Conservation (phyloP, 1,284 basidiomycete species). For the Rhodotorula mucilaginosa region DNA sequence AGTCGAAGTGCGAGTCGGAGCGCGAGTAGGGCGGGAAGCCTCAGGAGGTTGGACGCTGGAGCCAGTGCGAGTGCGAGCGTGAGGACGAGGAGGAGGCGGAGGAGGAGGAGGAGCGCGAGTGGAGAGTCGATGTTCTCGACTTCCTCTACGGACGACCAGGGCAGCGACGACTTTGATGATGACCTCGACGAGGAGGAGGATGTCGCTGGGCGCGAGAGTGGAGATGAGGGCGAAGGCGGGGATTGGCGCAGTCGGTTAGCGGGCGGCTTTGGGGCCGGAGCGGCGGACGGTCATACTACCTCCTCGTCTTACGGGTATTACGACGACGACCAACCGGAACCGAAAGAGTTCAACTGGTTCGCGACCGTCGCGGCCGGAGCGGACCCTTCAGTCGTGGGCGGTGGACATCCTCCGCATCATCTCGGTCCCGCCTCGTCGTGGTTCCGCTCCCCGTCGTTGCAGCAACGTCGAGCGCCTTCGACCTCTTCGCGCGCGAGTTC, state of each 20-base stretch:
- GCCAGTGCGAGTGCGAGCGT: background rate
- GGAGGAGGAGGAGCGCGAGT: conserved; percentile 8
- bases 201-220: background rate
- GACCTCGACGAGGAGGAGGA: background rate
- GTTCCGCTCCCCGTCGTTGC: conserved; percentile 11
- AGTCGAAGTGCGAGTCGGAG: conserved; percentile 17
- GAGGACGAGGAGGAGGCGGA: conserved; percentile 4
- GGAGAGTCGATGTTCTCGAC: conserved; percentile 9
- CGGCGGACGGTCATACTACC: conserved; percentile 7
- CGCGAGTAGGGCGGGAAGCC: background rate
- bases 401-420: background rate
- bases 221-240: background rate
- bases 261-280: background rate
- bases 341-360: conserved; percentile 17
- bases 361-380: background rate
- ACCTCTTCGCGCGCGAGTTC: conserved; percentile 24
- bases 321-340: conserved; percentile 20
- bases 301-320: background rate
- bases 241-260: no score
- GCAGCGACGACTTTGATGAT: background rate
- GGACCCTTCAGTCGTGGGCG: background rate
- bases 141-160: conserved; percentile 13
- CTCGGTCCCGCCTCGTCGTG: background rate
- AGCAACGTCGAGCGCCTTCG: conserved; percentile 1
- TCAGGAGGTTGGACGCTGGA: background rate